phyloP scores from a whole-genome alignment of 2,329 filamentous ascomycete species.

The Penicillium concentricum region DNA sequence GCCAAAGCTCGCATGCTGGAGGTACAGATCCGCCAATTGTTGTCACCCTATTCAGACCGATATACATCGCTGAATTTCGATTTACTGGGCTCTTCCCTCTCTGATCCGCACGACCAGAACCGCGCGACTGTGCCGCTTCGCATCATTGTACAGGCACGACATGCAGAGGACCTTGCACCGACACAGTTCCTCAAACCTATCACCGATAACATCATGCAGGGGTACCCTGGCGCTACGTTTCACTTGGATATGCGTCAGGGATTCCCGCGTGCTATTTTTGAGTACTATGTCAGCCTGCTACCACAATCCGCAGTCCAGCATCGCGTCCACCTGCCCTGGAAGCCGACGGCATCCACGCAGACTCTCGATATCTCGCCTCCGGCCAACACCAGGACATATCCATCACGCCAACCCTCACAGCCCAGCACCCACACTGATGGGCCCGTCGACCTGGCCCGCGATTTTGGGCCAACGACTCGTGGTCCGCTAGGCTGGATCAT shows the following conservation, averaged over 20 bases:
- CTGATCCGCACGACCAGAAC: slow-evolving; percentile 42
- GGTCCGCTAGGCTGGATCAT: slow-evolving; percentile 37
- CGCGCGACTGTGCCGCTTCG: slow-evolving; percentile 44
- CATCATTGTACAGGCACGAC: slow-evolving; percentile 47
- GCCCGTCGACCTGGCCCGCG: slow-evolving; percentile 10
- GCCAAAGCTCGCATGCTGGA: slow-evolving; percentile 49
- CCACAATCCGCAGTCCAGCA: slow-evolving; percentile 28
- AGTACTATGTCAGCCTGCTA: slow-evolving; percentile 31
- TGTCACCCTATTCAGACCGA: slow-evolving; percentile 34
- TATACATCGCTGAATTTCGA: slow-evolving; percentile 35
- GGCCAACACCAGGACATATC: slow-evolving; percentile 21
- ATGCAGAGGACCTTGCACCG: slow-evolving; percentile 36
- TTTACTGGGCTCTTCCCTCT: slow-evolving; percentile 27
- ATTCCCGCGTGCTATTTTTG: slow-evolving; percentile 34
- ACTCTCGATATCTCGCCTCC: slow-evolving; percentile 21
- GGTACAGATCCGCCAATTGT: slow-evolving; percentile 42
- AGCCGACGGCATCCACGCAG: slow-evolving; percentile 25
- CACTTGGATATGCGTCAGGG: slow-evolving; percentile 36
- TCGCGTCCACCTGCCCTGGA: slow-evolving; percentile 26
- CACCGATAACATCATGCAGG: slow-evolving; percentile 43
- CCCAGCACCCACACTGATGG: slow-evolving; percentile 10
- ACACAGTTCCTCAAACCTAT: slow-evolving; percentile 36
- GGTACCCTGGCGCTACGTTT: slow-evolving; percentile 39
- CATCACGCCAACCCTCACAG: slow-evolving; percentile 22
- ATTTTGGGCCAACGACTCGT: slow-evolving; percentile 28